phyloP scores from a whole-genome alignment of 177 flowering plant genomes.

The Vitis hybrid region DNA sequence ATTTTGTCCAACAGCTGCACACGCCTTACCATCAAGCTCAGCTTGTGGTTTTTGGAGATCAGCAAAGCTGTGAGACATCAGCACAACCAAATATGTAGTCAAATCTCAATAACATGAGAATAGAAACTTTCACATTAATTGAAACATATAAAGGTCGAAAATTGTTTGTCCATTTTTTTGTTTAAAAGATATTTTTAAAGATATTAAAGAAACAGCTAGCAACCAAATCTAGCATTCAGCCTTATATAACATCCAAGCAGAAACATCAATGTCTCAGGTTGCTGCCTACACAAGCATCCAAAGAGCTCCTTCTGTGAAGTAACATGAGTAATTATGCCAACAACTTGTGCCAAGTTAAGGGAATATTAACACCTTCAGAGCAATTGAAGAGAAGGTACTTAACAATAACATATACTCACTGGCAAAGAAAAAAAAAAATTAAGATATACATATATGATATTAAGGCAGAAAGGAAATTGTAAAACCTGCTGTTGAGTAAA shows the following conservation, averaged over 20 bases:
- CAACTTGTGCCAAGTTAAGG: background rate
- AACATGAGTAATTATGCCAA: background rate
- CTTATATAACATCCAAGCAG: background rate
- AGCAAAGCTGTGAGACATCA: constrained; percentile 64
- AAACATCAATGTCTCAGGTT: background rate
- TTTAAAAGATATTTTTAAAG: too few relatives aligned
- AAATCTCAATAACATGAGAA: background rate
- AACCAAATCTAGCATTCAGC: background rate
- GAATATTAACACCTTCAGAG: background rate
- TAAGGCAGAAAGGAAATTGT: background rate
- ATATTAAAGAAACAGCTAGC: background rate
- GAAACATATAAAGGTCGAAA: background rate
- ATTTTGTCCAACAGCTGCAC: constrained; percentile 98
- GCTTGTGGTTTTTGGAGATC: constrained; percentile 97
- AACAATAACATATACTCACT: too few relatives aligned
- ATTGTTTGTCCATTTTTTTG: too few relatives aligned
- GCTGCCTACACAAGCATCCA: background rate
- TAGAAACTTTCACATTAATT: background rate
- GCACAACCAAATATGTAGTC: background rate
- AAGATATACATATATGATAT: background rate
- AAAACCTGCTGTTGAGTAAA: constrained; percentile 89
- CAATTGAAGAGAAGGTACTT: background rate
- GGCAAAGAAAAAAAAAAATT: background rate
- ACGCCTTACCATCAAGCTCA: constrained; percentile 96
- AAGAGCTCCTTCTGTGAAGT: background rate